These are phyloP conservation scores for Tilletia walkeri DNA, from an alignment of 1,284 basidiomycete species.

Conservation along the genomic window DNA sequence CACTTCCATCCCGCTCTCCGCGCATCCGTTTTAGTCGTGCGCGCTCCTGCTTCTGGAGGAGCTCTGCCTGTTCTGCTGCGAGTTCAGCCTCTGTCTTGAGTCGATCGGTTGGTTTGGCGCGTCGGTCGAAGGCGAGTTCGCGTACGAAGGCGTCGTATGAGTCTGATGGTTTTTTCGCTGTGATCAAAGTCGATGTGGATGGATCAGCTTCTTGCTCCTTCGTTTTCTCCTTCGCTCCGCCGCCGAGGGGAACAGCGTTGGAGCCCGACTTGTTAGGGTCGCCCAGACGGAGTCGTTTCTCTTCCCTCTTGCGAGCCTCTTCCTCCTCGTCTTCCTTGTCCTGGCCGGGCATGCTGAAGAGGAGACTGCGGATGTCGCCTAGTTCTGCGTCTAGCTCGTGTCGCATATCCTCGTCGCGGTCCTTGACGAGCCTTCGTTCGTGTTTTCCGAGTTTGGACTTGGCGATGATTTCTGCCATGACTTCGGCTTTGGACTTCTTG, in stretches of 20 bases:
- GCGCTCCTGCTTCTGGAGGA: constrained; percentile 80
- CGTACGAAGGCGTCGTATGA: constrained; percentile 86
- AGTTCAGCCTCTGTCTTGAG: constrained; percentile 95
- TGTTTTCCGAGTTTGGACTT: constrained; percentile 83
- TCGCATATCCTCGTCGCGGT: constrained; percentile 80
- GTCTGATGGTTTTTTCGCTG: constrained; percentile 35
- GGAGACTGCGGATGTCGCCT: constrained; percentile 73
- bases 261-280: constrained; percentile 16
- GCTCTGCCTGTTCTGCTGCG: constrained; percentile 82
- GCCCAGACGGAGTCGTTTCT: not conserved
- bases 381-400: constrained; percentile 86
- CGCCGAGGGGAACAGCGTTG: constrained; percentile 13
- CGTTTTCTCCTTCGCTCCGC: constrained; percentile 29
- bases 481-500: constrained; percentile 73
- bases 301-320: not conserved
- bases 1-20: constrained; percentile 65
- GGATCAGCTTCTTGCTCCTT: constrained; percentile 22
- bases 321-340: constrained; percentile 18
- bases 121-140: constrained; percentile 86
- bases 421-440: constrained; percentile 80
- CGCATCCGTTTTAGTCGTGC: constrained; percentile 79
- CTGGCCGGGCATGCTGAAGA: constrained; percentile 55
- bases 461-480: constrained; percentile 96
- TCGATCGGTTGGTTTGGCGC: constrained; percentile 90
- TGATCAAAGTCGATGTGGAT: constrained; percentile 19